Evolutionary conservation across 1,284 basidiomycete species (phyloP), one percentile per base, ranked within the genome.

Genomic region (Psilocybe mexicana): DNA sequence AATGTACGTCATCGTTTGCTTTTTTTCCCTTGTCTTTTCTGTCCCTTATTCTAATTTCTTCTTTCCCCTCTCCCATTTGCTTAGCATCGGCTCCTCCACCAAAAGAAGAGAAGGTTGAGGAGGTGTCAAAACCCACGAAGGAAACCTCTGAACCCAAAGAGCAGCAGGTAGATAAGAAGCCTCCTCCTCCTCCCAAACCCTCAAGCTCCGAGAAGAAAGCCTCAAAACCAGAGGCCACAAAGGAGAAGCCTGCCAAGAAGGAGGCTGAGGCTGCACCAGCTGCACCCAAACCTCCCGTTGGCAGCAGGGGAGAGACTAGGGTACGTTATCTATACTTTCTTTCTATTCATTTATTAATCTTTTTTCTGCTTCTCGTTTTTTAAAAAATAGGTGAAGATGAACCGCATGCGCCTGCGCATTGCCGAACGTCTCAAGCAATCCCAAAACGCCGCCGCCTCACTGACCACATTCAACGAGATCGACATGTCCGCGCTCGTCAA

Each of bases 391-490:
- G 89, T 97, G 69, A 97, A 97, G 82, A 97, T 98, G 94, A 94
- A 86, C 74, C 89, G 94, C 57, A 99, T 99, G 97, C 93, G 96
- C 61, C 82, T 92, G 66, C 92, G 96, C 63, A 99, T 99, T 69
- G 93, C 96, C 49, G 94, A 97, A 78, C 93, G 96, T 59, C 85
- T 99, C 72, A 99, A 99, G 82, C 92, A 98, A 74, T 97, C 96
- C 43, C 96, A 99, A 76, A 98, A 98, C 75, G 87, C 94, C 11
- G 97, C 96, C 8, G 96, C 96, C 47, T 95, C 94, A 58, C 78
- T 99, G 63, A 99, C 97, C 53, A 99, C 96, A 45, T 99, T 99
- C 85, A 98, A 99, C 80, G 96, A 99, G 79, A 94, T 99, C 72
- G 96, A 99, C 81, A 99, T 99, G 96, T 95, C 93, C 46, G 89